These are phyloP conservation scores for Botrytis cinerea DNA, from an alignment of 2,329 filamentous ascomycete genomes.

Conservation along the genomic window DNA sequence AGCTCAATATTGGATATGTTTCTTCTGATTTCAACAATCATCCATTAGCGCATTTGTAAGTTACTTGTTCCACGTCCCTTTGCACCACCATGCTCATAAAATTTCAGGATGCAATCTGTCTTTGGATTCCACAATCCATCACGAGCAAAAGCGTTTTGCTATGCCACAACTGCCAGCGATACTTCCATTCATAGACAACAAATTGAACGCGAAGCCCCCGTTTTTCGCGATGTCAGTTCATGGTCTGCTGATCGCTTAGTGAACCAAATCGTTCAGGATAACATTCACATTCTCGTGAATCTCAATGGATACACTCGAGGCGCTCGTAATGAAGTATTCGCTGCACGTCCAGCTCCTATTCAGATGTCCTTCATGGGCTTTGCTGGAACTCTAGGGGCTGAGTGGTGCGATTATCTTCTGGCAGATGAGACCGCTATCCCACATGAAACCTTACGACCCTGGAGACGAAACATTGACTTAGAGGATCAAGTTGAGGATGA, in stretches of 20 bases:
- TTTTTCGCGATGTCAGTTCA: constrained; percentile 83
- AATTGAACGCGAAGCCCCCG: constrained; percentile 88
- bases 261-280: constrained; percentile 80
- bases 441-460: constrained; percentile 75
- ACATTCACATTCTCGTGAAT: constrained; percentile 93
- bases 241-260: constrained; percentile 87
- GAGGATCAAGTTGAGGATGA: constrained; percentile 70
- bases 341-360: constrained; percentile 87
- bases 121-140: constrained; percentile 82
- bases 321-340: constrained; percentile 96
- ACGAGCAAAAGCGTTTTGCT: constrained; percentile 84
- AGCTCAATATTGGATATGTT: constrained; percentile 91
- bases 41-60: constrained; percentile 81
- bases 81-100: background rate
- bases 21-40: constrained; percentile 99
- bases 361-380: constrained; percentile 99
- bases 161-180: constrained; percentile 91
- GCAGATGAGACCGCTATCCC: constrained; percentile 89
- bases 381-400: constrained; percentile 89
- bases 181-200: constrained; percentile 85
- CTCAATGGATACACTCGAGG: constrained; percentile 97
- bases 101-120: constrained; percentile 84
- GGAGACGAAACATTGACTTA: constrained; percentile 71
- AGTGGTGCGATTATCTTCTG: constrained; percentile 98
- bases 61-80: constrained; percentile 32